These are phyloP conservation scores for Lomentospora prolificans DNA, from an alignment of 2,329 filamentous ascomycete species.

Conservation along the genomic window DNA sequence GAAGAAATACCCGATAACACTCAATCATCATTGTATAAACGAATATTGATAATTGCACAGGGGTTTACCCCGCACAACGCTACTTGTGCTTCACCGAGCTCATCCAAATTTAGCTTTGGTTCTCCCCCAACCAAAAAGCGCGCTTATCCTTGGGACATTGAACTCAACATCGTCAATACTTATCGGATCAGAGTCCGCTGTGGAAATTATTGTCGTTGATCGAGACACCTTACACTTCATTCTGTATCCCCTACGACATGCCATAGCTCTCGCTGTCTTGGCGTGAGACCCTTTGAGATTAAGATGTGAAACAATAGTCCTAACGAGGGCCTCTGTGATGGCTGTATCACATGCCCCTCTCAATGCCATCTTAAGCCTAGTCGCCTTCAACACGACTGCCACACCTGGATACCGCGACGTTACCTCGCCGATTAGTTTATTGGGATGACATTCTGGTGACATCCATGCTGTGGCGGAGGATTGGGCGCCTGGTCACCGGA, in stretches of 20 bases:
- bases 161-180: neutral
- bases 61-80: neutral
- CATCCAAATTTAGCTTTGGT: neutral
- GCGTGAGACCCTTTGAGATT: neutral
- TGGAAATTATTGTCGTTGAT: neutral
- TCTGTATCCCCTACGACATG: neutral
- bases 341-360: neutral
- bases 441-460: neutral
- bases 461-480: neutral
- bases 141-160: neutral
- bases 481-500: neutral
- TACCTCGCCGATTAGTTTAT: neutral
- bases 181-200: neutral
- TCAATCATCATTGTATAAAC: neutral
- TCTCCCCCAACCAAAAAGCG: neutral
- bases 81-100: neutral
- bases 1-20: neutral
- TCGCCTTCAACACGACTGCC: neutral
- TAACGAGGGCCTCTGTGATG: neutral
- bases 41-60: neutral
- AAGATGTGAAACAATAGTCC: neutral
- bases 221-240: too few species aligned
- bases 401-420: neutral
- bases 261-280: neutral
- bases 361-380: neutral